Base-by-base conservation (phyloP, 164 flowering plant genomes). In the Macadamia integrifolia region DNA sequence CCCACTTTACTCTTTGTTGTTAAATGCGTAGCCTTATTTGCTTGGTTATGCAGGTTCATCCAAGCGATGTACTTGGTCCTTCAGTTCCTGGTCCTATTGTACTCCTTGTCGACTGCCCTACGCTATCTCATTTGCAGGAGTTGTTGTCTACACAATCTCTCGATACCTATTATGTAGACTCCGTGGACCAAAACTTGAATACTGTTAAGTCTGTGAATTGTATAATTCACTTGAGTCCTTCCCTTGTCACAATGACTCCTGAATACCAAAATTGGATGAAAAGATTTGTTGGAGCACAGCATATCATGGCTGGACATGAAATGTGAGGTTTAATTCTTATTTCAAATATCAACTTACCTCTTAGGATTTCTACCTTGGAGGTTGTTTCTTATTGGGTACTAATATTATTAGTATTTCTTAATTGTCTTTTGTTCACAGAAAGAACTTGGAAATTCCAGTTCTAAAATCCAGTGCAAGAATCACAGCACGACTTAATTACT, bases 221-320 rank as follows among this genome's bases (percentile, higher is more conserved):
- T 73, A 64, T 92, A 9, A 82, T 94, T 79, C 99, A 94, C 80
- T 76, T 92, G 50, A 87, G 87, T 71, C 98, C 99, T 49, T 66
- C 86, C 17, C 76, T 85, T 60, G 80, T 94, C 35, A 69, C 80
- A 58, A 62, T 64, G 32, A 80, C 77, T 31, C 69, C 74, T n/a
- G 76, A 73, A 53, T 94, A 94, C 75, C 86, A 83, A 69, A 78
- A 74, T 11, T 95, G 98, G 99, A 90, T 92, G 97, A 81, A 76
- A 69, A 89, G 84, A 82, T 92, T 95, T 75, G 84, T 82, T 64
- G 78, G 80, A 32, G 90, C 92, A 43, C 93, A 95, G 74, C 99
- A 95, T 74, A 83, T 95, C 74, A 83, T 95, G 85, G 98, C 96
- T 77, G 99, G 99, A 70, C 96, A 91, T 84, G 82, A 82, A 81